A percentile compares a stretch with the other conserved stretches of the same genome.
phyloP scores from a whole-genome alignment of 257 asterid species.

The Salvia miltiorrhiza region DNA sequence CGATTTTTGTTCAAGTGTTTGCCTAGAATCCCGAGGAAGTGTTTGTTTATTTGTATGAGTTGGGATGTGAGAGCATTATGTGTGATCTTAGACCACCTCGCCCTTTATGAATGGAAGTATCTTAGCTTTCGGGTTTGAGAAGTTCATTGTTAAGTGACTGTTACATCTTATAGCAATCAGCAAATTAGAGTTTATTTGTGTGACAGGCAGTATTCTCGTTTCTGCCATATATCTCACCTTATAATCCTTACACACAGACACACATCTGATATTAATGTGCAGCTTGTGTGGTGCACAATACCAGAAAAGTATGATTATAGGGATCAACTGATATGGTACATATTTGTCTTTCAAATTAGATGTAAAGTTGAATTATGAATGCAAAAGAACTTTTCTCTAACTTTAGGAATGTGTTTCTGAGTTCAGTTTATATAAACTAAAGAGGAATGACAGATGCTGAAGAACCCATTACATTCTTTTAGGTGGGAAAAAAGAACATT shows the following conservation, averaged over 20 bases:
- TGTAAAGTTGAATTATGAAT: neutral
- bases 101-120: neutral
- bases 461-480: too few species aligned
- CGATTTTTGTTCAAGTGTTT: neutral
- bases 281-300: neutral
- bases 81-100: too few species aligned
- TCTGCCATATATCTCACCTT: too few species aligned
- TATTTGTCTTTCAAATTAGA: neutral
- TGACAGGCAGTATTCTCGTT: too few species aligned
- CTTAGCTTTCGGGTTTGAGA: neutral
- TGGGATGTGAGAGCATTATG: neutral
- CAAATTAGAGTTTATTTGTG: too few species aligned
- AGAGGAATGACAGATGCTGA: too few species aligned
- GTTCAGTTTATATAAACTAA: neutral
- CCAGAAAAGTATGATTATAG: neutral
- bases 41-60: neutral
- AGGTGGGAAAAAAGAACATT: too few species aligned
- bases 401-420: neutral
- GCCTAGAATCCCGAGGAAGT: neutral
- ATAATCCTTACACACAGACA: neutral
- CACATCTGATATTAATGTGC: neutral
- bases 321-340: neutral
- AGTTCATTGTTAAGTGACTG: neutral
- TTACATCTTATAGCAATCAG: too few species aligned
- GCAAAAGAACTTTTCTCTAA: neutral